Evolutionary conservation across 352 stramenopile species (phyloP), one percentile per base, ranked within the genome.

Genomic region (Achlya hypogyna): DNA sequence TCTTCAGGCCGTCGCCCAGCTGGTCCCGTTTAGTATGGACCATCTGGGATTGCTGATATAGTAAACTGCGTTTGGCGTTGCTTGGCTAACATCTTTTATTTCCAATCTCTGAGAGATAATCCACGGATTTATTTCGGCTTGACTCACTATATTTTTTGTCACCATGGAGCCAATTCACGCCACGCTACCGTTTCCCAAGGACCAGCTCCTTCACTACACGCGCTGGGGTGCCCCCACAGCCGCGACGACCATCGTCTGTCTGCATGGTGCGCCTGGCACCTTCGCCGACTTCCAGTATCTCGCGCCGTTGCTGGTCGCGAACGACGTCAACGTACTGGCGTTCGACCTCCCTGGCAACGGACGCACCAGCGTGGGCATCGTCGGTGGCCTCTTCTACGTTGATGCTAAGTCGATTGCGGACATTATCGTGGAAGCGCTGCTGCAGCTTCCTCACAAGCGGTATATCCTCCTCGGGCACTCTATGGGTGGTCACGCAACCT

Each of bases 401-500:
- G 71, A 78, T 25, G 75, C 73, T 9, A 69, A 71, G 0, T 40
- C 77, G 6, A 70, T 74, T 3, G 81, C 75, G 25, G 70, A 71
- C 1, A 66, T 70, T 22, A 62, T 71, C 5, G 75, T 80, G 42
- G 71, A 73, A 14, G 82, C 77, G 3, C 70, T 90, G 34, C 32
- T 73, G 5, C 12, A 52, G 28, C 58, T 68, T 3, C 64, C 72
- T 3, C 53, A 73, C 27, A 72, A 79, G 45, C 70, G 12, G 4
- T 42, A 86, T n/a, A 79, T 91, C 47, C 66, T 89, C 18, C 53
- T 89, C 1, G 80, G 82, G 2, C 80, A 91, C 45, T 91, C 82
- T 31, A 86, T 91, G 43, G 78, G 82, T 6, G 76, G 78, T 27
- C 80, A 91, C 59, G 72, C 79, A 5, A 74, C 72, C 0, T 66